These are phyloP conservation scores for Geum urbanum DNA, from an alignment of 306 rosid genomes.

Conservation along the genomic window DNA sequence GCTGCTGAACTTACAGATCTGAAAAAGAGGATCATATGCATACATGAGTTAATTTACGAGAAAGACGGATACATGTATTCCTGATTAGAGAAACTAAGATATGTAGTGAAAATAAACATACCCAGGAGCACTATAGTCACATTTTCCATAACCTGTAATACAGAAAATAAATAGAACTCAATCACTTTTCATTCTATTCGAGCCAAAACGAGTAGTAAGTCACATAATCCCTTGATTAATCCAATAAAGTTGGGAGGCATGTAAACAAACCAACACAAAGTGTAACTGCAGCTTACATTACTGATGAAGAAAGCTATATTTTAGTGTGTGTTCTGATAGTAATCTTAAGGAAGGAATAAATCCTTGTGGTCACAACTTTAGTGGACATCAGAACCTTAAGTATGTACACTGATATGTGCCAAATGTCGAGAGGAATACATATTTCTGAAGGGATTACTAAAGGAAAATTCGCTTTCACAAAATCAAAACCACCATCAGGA, in stretches of 20 bases:
- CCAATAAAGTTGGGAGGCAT: background rate
- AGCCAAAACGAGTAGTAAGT: background rate
- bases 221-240: background rate
- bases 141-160: constrained; percentile 73
- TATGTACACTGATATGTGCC: no score
- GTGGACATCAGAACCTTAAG: no score
- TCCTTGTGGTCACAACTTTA: background rate
- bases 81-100: background rate
- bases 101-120: constrained; percentile 25
- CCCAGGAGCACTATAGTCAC: constrained; percentile 59
- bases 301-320: background rate
- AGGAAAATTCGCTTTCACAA: background rate
- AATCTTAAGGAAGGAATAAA: background rate
- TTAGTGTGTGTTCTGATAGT: background rate
- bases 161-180: background rate
- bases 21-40: background rate
- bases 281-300: background rate
- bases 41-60: background rate
- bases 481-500: background rate
- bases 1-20: constrained; percentile 55
- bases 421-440: background rate
- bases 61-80: background rate
- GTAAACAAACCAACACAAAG: background rate
- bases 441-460: background rate
- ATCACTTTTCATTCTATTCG: constrained; percentile 4